Evolutionary conservation across 495 filamentous ascomycete species (phyloP).

Genomic region (Cercophora samala): DNA sequence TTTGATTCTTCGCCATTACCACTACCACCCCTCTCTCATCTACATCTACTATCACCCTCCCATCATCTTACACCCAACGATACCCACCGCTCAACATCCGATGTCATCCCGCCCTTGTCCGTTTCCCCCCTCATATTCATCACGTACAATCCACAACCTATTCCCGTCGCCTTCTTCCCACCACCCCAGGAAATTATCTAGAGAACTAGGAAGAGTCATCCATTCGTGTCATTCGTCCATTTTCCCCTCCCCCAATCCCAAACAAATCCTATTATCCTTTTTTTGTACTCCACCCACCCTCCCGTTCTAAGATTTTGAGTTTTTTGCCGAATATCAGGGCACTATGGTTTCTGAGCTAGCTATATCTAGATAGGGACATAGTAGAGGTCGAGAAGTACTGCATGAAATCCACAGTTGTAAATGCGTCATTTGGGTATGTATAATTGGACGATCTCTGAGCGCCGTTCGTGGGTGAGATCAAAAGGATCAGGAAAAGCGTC

Average conservation of each 20-base stretch:
- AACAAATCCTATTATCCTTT: background rate
- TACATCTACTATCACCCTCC: background rate
- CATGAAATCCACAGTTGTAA: background rate
- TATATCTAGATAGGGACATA: background rate
- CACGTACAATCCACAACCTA: background rate
- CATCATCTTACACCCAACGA: background rate
- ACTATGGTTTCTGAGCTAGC: background rate
- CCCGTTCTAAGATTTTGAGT: background rate
- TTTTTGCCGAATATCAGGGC: background rate
- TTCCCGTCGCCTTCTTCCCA: background rate
- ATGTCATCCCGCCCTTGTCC: background rate
- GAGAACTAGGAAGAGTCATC: background rate
- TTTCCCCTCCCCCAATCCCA: background rate
- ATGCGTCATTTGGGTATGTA: background rate
- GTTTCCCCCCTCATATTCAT: background rate
- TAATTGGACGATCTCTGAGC: background rate
- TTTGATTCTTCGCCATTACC: background rate
- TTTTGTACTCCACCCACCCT: background rate
- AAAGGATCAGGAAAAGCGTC: background rate
- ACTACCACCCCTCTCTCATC: background rate
- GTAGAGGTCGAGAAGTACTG: background rate
- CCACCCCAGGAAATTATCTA: background rate
- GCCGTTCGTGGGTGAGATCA: background rate
- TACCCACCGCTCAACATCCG: background rate
- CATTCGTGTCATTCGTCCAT: background rate